phyloP scores from a whole-genome alignment of 1,139 yeast genomes.

The Hansenula lynferdii region DNA sequence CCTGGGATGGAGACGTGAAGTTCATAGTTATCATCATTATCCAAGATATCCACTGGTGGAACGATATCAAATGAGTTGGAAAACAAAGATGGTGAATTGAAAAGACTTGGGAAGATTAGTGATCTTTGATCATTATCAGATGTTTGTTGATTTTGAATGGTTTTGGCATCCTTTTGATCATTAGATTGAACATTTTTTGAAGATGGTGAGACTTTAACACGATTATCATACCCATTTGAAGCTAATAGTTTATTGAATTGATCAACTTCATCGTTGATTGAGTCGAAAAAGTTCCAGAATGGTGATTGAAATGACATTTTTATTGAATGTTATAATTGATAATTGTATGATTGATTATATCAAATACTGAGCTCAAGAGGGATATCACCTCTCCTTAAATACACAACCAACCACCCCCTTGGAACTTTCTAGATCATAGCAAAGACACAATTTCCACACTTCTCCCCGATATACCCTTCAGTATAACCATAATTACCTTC shows the following conservation, averaged over 20 bases:
- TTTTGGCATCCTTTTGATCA: constrained; percentile 20
- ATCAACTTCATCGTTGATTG: constrained; percentile 34
- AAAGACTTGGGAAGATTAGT: constrained; percentile 22
- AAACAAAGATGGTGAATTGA: constrained; percentile 21
- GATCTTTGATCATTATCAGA: constrained; percentile 8
- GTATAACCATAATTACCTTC: no score
- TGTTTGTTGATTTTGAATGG: neutral
- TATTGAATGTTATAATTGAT: neutral
- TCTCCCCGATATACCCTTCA: no score
- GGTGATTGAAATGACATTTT: constrained; percentile 33
- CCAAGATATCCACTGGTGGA: constrained; percentile 39
- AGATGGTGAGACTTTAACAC: constrained; percentile 17
- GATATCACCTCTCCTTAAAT: no score
- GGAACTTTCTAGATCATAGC: no score
- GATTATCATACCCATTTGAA: constrained; percentile 16
- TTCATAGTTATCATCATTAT: constrained; percentile 32
- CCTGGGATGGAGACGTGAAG: constrained; percentile 38
- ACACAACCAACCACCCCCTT: no score
- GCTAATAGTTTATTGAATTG: constrained; percentile 29
- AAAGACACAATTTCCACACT: no score
- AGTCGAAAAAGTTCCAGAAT: constrained; percentile 37
- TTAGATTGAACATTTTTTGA: constrained; percentile 4
- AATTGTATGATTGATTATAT: neutral
- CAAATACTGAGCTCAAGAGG: no score
- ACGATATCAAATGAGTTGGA: constrained; percentile 19